A percentile compares a stretch with the other conserved stretches of the same genome.
Evolutionary conservation across 306 rosid genomes (phyloP).

Genomic region (Cicer judaicum): DNA sequence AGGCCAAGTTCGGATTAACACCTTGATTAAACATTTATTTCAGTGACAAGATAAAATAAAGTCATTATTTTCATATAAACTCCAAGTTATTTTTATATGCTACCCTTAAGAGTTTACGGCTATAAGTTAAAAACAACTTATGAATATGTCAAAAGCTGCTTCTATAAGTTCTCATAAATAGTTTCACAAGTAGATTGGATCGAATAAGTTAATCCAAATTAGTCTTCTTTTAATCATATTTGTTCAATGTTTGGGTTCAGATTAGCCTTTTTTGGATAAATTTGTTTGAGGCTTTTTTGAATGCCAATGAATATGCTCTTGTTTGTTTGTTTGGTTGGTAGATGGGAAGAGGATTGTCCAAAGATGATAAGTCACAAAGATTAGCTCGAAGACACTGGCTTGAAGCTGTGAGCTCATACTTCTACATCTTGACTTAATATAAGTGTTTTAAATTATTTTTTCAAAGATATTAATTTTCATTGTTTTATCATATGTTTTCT

Average conservation of each 20-base stretch:
- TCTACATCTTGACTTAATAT: constrained; percentile 20
- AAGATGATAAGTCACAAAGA: constrained; percentile 73
- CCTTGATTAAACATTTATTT: no score
- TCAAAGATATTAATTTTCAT: not conserved
- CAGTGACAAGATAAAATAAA: no score
- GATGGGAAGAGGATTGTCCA: constrained; percentile 84
- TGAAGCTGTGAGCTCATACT: constrained; percentile 73
- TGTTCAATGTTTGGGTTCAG: not conserved
- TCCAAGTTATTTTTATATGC: no score
- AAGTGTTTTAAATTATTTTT: constrained; percentile 7
- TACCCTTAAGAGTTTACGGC: no score
- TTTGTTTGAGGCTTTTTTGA: constrained; percentile 12
- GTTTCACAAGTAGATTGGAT: no score
- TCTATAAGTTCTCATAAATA: no score
- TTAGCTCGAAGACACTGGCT: constrained; percentile 89
- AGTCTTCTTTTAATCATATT: constrained; percentile 25
- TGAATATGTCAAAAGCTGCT: no score
- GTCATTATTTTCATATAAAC: no score
- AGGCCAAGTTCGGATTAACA: constrained; percentile 8
- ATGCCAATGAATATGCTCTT: not conserved
- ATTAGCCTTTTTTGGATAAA: not conserved
- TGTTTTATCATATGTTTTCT: constrained; percentile 27
- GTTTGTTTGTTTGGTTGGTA: constrained; percentile 45
- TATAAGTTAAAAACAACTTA: no score
- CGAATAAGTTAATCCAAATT: not conserved